Conservation (phyloP, 345 rosid genomes). For the Brassica rapa region DNA sequence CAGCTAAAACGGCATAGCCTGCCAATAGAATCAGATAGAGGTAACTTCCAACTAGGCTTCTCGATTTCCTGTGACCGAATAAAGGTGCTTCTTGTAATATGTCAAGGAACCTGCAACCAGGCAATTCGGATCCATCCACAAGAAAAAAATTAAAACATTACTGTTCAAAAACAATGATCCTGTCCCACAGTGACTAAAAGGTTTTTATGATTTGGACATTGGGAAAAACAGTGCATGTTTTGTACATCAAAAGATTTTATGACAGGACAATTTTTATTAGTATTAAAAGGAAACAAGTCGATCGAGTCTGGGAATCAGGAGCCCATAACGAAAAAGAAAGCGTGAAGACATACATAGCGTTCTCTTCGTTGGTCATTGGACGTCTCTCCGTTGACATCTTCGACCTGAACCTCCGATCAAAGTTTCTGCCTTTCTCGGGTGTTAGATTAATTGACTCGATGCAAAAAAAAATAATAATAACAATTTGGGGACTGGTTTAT, state of each 20-base stretch:
- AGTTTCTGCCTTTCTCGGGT: neutral
- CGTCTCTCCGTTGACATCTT: constrained; percentile 62
- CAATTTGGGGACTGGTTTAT: no score
- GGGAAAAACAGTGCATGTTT: neutral
- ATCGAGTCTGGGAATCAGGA: neutral
- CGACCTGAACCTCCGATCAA: neutral
- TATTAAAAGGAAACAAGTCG: neutral
- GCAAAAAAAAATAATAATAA: neutral
- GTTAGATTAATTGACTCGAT: neutral
- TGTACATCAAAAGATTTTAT: neutral
- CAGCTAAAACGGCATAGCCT: constrained; percentile 76
- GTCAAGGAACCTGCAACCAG: constrained; percentile 69
- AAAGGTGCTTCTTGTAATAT: constrained; percentile 93
- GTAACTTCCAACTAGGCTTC: constrained; percentile 72
- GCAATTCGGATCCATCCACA: neutral
- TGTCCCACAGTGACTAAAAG: neutral
- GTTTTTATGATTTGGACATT: neutral
- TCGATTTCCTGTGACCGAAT: constrained; percentile 86
- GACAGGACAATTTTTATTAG: neutral
- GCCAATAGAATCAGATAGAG: constrained; percentile 68
- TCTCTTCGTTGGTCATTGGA: constrained; percentile 56
- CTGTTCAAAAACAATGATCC: neutral
- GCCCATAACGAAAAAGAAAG: constrained; percentile 4
- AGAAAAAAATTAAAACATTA: neutral
- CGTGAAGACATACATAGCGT: constrained; percentile 46